Base-by-base conservation (phyloP, 2,329 filamentous ascomycete species). In the Aspergillus oerlinghausenensis region DNA sequence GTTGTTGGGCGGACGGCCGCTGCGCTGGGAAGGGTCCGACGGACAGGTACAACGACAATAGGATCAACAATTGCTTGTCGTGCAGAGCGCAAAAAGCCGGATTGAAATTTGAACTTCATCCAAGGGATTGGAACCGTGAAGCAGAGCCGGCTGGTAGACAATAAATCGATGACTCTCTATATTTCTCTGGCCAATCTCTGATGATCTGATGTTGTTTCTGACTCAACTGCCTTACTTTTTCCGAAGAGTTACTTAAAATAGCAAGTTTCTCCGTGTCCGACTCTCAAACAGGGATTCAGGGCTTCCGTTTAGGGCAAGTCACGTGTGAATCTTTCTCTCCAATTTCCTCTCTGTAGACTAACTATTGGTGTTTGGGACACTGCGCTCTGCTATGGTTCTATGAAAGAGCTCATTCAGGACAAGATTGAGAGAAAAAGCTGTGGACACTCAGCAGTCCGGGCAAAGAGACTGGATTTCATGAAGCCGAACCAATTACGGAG, bases 51-150 rank as follows among this genome's bases (percentile, higher is more conserved):
- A 29, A 53, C 55, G 51, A 59, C 56, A 61, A 59, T 51, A 47
- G 50, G 55, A n/a, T 56, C 62, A 48, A 57, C 59, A 63, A 71
- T 60, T 61, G 70, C 63, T 70, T 65, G 67, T 67, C 60, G 66
- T 60, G 62, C 59, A 56, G 65, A 65, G 65, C 65, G 65, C 52
- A 64, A 54, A 56, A 65, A 60, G 52, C 59, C 59, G 60, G 65
- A 50, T 45, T 45, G 49, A 23, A 56, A 49, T 56, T 63, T 52
- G 60, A 55, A 63, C 67, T 64, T 67, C 71, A 73, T 73, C 64
- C 65, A 72, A 62, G 55, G 59, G 55, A 54, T 57, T 52, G 56
- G 51, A 55, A 53, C 55, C 57, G 32, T 38, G 32, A 38, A 59
- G n/a, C 32, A 32, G 23, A 21, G 19, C 35, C 21, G 21, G 26